Evolutionary conservation across 2,329 filamentous ascomycete genomes (phyloP).

Genomic region (Penicillium sp.): DNA sequence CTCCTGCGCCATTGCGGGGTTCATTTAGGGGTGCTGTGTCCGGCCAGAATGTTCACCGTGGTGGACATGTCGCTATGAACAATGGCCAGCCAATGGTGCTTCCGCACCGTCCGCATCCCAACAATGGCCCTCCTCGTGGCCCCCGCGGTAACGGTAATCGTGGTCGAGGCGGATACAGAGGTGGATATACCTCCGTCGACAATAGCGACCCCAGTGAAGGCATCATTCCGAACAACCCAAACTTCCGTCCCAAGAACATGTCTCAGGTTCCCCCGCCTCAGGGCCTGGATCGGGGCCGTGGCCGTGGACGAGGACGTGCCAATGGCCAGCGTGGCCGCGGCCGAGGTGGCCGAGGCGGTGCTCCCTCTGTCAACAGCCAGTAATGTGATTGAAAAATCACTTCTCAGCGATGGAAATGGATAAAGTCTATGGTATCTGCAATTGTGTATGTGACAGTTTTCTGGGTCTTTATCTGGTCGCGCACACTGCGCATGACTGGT

Average conservation of each 20-base stretch:
- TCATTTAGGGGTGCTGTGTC: slow-evolving; percentile 61
- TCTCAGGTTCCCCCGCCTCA: slow-evolving; percentile 53
- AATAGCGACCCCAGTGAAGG: slow-evolving; percentile 55
- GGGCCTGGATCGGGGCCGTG: slow-evolving; percentile 41
- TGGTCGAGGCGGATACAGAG: slow-evolving; percentile 38
- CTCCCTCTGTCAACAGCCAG: slow-evolving; percentile 13
- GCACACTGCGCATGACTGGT: neutral
- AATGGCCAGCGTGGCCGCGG: slow-evolving; percentile 35
- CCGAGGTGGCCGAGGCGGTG: slow-evolving; percentile 34
- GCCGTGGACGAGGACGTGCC: slow-evolving; percentile 41
- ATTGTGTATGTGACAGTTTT: slow-evolving; percentile 12
- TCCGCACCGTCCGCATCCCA: slow-evolving; percentile 36
- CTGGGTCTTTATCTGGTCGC: neutral
- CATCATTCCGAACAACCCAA: slow-evolving; percentile 58
- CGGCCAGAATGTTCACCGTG: slow-evolving; percentile 46
- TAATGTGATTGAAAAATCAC: slow-evolving; percentile 3
- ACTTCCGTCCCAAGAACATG: slow-evolving; percentile 59
- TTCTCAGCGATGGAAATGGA: neutral
- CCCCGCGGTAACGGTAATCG: slow-evolving; percentile 34
- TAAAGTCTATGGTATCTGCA: neutral
- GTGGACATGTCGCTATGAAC: slow-evolving; percentile 37
- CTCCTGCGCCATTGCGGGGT: slow-evolving; percentile 61
- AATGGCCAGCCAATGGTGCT: slow-evolving; percentile 29
- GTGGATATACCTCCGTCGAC: slow-evolving; percentile 47
- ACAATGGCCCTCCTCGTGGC: slow-evolving; percentile 26